Conservation (phyloP, 2,329 filamentous ascomycete genomes). For the Pseudovirgaria hyperparasitica region DNA sequence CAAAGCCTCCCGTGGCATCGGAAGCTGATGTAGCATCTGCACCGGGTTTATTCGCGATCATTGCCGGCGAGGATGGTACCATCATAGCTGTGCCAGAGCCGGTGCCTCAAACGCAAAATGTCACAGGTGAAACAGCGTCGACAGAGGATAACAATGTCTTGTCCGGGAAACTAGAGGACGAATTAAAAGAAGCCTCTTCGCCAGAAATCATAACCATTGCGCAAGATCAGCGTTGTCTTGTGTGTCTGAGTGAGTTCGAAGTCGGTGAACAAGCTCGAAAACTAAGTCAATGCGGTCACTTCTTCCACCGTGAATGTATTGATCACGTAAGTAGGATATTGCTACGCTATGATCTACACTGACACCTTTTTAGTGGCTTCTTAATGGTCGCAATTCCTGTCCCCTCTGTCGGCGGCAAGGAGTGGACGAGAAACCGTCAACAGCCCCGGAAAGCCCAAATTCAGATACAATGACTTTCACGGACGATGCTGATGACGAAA, state of each 20-base stretch:
- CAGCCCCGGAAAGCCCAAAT: constrained; percentile 1
- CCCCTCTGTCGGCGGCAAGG: constrained; percentile 48
- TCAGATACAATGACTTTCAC: too few relatives aligned
- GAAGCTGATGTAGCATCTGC: constrained; percentile 51
- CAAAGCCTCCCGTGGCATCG: constrained; percentile 54
- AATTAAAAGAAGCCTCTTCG: too few relatives aligned
- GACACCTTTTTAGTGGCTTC: constrained; percentile 44
- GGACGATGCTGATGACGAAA: too few relatives aligned
- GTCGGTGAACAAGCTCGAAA: constrained; percentile 46
- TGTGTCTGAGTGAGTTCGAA: constrained; percentile 56
- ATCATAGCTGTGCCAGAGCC: too few relatives aligned
- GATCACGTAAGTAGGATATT: constrained; percentile 43
- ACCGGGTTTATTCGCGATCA: constrained; percentile 46
- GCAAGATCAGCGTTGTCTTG: constrained; percentile 44
- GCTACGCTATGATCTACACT: constrained; percentile 4
- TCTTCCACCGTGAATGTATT: constrained; percentile 58
- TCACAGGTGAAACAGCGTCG: constrained; percentile 36
- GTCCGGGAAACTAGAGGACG: too few relatives aligned
- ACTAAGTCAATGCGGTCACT: constrained; percentile 49
- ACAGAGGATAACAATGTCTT: constrained; percentile 13
- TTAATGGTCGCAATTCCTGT: constrained; percentile 52
- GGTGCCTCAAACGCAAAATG: constrained; percentile 10
- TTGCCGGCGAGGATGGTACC: constrained; percentile 25
- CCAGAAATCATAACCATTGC: constrained; percentile 14
- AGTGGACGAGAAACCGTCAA: constrained; percentile 34